Conservation (phyloP, 164 flowering plant genomes). For the Liriodendron chinense region DNA sequence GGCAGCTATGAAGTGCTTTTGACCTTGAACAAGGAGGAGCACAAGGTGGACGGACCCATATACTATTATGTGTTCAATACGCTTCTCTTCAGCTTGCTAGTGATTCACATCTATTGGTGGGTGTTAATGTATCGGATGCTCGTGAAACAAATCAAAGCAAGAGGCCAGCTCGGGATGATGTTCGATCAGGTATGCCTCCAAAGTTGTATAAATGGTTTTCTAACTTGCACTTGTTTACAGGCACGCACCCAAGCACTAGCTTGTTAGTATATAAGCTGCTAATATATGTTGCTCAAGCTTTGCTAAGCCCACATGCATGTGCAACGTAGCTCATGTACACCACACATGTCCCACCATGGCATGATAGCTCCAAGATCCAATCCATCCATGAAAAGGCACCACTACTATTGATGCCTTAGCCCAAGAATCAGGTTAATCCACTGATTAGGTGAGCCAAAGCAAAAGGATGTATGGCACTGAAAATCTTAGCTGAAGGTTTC, state of each 20-base stretch:
- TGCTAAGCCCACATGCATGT: too few species aligned
- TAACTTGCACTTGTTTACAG: background rate
- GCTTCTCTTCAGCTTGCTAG: conserved; percentile 78
- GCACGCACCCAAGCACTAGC: background rate
- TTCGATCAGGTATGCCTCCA: conserved; percentile 73
- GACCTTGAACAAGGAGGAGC: conserved; percentile 61
- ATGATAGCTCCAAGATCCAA: too few species aligned
- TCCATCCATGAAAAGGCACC: too few species aligned
- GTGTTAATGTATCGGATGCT: conserved; percentile 85
- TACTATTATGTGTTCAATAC: conserved; percentile 81
- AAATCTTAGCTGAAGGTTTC: too few species aligned
- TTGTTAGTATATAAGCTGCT: background rate
- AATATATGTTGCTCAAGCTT: too few species aligned
- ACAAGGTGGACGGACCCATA: conserved; percentile 67
- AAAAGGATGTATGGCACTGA: too few species aligned
- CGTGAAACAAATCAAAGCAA: conserved; percentile 75
- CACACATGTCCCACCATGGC: too few species aligned
- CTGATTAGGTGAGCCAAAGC: too few species aligned
- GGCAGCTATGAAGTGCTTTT: conserved; percentile 81
- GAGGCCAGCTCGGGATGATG: conserved; percentile 84
- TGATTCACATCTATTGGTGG: conserved; percentile 94
- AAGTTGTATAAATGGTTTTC: background rate
- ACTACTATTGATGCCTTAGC: too few species aligned
- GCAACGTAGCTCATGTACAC: too few species aligned
- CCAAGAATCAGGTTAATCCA: too few species aligned